These are phyloP conservation scores for Rhizophora apiculata DNA, from an alignment of 345 rosid species.

Conservation along the genomic window DNA sequence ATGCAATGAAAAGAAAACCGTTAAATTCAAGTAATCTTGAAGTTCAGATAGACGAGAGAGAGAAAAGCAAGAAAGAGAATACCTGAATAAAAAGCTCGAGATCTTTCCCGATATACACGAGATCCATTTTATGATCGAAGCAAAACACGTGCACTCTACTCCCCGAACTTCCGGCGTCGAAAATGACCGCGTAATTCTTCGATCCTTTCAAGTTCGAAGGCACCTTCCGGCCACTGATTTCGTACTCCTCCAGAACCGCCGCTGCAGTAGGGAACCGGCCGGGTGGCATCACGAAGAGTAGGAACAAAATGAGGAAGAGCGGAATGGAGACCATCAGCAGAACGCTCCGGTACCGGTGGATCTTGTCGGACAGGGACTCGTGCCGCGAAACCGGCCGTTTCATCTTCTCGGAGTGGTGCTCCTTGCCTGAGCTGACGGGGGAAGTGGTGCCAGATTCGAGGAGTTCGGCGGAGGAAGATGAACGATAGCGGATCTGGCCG, in stretches of 20 bases:
- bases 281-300: slow-evolving; percentile 59
- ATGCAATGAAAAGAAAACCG: no score
- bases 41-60: no score
- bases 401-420: slow-evolving; percentile 42
- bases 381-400: slow-evolving; percentile 50
- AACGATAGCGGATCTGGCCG: slow-evolving; percentile 94
- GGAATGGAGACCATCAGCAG: slow-evolving; percentile 67
- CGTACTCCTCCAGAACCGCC: slow-evolving; percentile 40
- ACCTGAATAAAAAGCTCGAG: slow-evolving; percentile 88
- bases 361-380: slow-evolving; percentile 69
- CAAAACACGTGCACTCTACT: slow-evolving; percentile 95
- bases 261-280: slow-evolving; percentile 34
- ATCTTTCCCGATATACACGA: slow-evolving; percentile 75
- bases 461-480: slow-evolving; percentile 39
- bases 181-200: slow-evolving; percentile 68
- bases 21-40: neutral
- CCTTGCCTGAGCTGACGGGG: slow-evolving; percentile 52
- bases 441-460: slow-evolving; percentile 8
- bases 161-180: slow-evolving; percentile 96
- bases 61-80: neutral
- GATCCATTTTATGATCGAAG: slow-evolving; percentile 87
- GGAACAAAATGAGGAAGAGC: slow-evolving; percentile 50
- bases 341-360: slow-evolving; percentile 62
- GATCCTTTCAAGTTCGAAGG: slow-evolving; percentile 36
- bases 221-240: slow-evolving; percentile 42